Evolutionary conservation across 2,329 filamentous ascomycete species (phyloP).

Genomic region (Aureobasidium sp.): DNA sequence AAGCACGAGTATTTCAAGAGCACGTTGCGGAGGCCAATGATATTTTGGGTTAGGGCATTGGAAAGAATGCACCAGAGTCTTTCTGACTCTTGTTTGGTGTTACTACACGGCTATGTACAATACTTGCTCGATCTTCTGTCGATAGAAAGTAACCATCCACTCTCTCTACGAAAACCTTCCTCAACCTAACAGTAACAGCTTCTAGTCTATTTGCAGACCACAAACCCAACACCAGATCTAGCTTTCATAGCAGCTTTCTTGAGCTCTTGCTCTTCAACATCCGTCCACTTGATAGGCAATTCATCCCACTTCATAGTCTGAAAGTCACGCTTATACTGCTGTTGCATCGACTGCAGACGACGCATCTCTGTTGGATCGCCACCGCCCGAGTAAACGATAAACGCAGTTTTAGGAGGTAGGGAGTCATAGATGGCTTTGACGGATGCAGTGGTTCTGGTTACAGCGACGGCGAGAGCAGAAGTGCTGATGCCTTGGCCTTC

Average conservation of each 20-base stretch:
- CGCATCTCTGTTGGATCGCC: slow-evolving; percentile 51
- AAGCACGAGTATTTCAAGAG: too few species aligned
- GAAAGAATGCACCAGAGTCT: too few species aligned
- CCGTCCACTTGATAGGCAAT: slow-evolving; percentile 55
- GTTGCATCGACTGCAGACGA: slow-evolving; percentile 48
- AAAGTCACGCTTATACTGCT: slow-evolving; percentile 49
- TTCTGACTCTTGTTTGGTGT: too few species aligned
- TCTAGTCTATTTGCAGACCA: slow-evolving; percentile 24
- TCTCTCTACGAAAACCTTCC: too few species aligned
- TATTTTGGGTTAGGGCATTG: too few species aligned
- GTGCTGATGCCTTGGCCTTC: neutral
- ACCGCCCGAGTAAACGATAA: slow-evolving; percentile 56
- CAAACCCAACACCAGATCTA: slow-evolving; percentile 50
- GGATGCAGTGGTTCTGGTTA: slow-evolving; percentile 41
- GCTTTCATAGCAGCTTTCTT: slow-evolving; percentile 48
- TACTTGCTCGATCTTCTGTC: neutral
- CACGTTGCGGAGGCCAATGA: too few species aligned
- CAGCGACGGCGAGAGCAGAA: slow-evolving; percentile 34
- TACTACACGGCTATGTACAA: too few species aligned
- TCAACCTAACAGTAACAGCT: neutral
- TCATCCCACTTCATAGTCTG: slow-evolving; percentile 55
- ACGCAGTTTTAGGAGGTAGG: slow-evolving; percentile 50
- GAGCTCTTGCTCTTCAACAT: slow-evolving; percentile 53
- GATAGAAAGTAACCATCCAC: neutral
- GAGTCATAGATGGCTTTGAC: slow-evolving; percentile 47